Conservation (phyloP, 1,139 yeast species). For the Suhomyces choctaworum region DNA sequence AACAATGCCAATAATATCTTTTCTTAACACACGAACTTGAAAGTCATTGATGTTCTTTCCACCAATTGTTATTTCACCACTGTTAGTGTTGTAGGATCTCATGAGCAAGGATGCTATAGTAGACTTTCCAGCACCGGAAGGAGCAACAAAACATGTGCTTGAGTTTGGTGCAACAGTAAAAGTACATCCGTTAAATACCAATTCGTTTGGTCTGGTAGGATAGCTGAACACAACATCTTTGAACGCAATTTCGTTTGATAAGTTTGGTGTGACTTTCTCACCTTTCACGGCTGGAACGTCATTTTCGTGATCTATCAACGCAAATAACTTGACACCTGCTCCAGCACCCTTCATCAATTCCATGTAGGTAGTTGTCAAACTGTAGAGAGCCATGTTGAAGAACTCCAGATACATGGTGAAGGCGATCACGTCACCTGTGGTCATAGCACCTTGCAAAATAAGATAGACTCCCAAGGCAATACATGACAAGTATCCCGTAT, state of each 20-base stretch:
- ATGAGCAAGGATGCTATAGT: slow-evolving; percentile 75
- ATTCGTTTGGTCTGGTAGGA: slow-evolving; percentile 84
- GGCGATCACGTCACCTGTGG: slow-evolving; percentile 50
- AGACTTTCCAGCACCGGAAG: slow-evolving; percentile 91
- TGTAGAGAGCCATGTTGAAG: slow-evolving; percentile 50
- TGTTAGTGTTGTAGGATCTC: slow-evolving; percentile 59
- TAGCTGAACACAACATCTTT: slow-evolving; percentile 69
- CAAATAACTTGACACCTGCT: slow-evolving; percentile 51
- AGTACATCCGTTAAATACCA: slow-evolving; percentile 63
- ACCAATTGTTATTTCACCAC: slow-evolving; percentile 67
- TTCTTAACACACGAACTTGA: slow-evolving; percentile 70
- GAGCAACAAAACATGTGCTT: slow-evolving; percentile 86
- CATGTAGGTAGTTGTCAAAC: slow-evolving; percentile 53
- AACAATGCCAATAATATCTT: slow-evolving; percentile 71
- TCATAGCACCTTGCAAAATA: slow-evolving; percentile 44
- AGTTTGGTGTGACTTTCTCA: slow-evolving; percentile 38
- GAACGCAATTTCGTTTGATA: slow-evolving; percentile 62
- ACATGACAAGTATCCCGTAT: slow-evolving; percentile 47
- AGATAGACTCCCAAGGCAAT: slow-evolving; percentile 48
- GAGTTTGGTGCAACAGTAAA: slow-evolving; percentile 67
- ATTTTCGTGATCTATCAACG: slow-evolving; percentile 45
- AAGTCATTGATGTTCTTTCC: slow-evolving; percentile 62
- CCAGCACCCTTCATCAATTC: slow-evolving; percentile 60
- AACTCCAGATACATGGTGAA: slow-evolving; percentile 53
- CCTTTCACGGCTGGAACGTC: slow-evolving; percentile 47